Evolutionary conservation across 2,329 filamentous ascomycete genomes (phyloP).

Genomic region (Aspergillus tanneri): DNA sequence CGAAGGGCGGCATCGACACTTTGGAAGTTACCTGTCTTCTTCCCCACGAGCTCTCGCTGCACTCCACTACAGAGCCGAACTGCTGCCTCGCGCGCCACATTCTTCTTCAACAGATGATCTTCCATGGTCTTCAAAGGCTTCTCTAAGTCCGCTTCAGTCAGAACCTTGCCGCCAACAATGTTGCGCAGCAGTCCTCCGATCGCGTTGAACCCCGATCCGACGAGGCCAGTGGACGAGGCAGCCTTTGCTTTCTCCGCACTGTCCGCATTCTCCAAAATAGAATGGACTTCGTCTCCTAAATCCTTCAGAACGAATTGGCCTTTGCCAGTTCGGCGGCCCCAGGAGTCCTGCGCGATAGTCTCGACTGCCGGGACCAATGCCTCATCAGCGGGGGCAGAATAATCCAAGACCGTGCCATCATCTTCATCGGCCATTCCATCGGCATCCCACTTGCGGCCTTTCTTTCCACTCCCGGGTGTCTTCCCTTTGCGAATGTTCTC

Average conservation of each 20-base stretch:
- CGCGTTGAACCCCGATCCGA: slow-evolving; percentile 76
- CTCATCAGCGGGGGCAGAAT: slow-evolving; percentile 68
- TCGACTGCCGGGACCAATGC: slow-evolving; percentile 64
- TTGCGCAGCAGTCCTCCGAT: slow-evolving; percentile 90
- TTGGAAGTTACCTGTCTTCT: slow-evolving; percentile 90
- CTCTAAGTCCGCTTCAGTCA: slow-evolving; percentile 84
- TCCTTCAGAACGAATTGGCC: slow-evolving; percentile 94
- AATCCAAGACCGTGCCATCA: slow-evolving; percentile 78
- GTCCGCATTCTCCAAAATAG: slow-evolving; percentile 79
- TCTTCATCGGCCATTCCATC: slow-evolving; percentile 85
- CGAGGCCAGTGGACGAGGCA: slow-evolving; percentile 60
- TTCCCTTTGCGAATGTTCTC: slow-evolving; percentile 65
- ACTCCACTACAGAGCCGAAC: slow-evolving; percentile 88
- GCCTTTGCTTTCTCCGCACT: slow-evolving; percentile 57
- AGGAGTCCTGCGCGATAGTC: slow-evolving; percentile 72
- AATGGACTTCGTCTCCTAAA: slow-evolving; percentile 87
- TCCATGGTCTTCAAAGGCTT: slow-evolving; percentile 96
- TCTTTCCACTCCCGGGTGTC: slow-evolving; percentile 63
- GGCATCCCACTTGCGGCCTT: slow-evolving; percentile 87
- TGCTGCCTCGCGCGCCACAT: slow-evolving; percentile 91
- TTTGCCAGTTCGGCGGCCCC: slow-evolving; percentile 80
- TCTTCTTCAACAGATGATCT: slow-evolving; percentile 90
- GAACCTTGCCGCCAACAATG: slow-evolving; percentile 87
- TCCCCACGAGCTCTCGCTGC: slow-evolving; percentile 81
- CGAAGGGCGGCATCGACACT: slow-evolving; percentile 80